phyloP scores from a whole-genome alignment of 1,139 yeast species.

The Geotrichum phurueaensis region DNA sequence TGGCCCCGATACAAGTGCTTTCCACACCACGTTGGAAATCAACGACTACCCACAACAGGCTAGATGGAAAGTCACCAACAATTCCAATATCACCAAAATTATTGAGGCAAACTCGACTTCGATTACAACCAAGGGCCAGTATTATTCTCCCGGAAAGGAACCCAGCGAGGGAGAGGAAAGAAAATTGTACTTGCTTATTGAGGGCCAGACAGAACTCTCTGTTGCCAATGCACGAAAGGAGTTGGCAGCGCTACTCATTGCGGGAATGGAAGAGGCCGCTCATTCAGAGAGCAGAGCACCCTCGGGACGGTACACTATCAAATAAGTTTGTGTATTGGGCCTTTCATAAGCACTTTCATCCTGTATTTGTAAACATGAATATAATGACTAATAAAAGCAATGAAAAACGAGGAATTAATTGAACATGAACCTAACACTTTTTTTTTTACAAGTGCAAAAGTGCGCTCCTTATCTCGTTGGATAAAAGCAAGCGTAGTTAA shows the following conservation, averaged over 20 bases:
- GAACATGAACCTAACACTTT: no score
- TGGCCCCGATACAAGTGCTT: constrained; percentile 56
- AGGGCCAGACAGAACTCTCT: constrained; percentile 61
- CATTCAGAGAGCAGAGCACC: constrained; percentile 40
- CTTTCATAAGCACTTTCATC: background rate
- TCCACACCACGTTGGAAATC: constrained; percentile 65
- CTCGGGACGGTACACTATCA: constrained; percentile 20
- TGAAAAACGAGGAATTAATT: no score
- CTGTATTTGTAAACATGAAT: background rate
- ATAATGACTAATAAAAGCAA: no score
- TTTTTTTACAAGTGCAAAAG: no score
- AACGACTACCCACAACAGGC: constrained; percentile 85
- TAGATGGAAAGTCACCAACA: constrained; percentile 74
- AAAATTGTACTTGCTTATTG: constrained; percentile 71
- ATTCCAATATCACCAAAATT: constrained; percentile 58
- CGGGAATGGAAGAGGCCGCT: constrained; percentile 45
- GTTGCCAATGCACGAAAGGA: constrained; percentile 63
- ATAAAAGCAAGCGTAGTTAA: no score
- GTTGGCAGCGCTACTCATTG: constrained; percentile 54
- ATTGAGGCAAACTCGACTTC: constrained; percentile 72
- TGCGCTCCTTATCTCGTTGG: no score
- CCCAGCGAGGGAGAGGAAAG: constrained; percentile 56
- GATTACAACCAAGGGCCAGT: constrained; percentile 78
- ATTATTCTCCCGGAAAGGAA: constrained; percentile 49
- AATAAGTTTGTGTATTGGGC: constrained; percentile 30